phyloP scores from a whole-genome alignment of 805 yeast genomes.

The Schwanniomyces yamadae region DNA sequence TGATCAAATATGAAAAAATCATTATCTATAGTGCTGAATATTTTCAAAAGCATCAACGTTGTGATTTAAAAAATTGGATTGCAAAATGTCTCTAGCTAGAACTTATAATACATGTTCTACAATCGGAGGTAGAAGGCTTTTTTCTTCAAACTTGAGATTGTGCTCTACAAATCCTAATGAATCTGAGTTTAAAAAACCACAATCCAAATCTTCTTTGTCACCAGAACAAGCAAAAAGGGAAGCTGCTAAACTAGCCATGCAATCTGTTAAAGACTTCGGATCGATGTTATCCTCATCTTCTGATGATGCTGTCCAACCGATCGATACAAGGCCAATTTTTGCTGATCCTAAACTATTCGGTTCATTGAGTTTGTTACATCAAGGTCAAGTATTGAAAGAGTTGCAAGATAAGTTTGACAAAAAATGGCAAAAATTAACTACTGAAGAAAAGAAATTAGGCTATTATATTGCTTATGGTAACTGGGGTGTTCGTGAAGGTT shows the following conservation, averaged over 20 bases:
- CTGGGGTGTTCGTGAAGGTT: slow-evolving; percentile 66
- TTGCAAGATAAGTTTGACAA: slow-evolving; percentile 49
- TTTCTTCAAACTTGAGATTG: too few relatives aligned
- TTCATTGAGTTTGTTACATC: slow-evolving; percentile 45
- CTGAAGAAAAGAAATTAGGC: slow-evolving; percentile 52
- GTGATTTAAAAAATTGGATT: too few relatives aligned
- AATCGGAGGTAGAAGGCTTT: too few relatives aligned
- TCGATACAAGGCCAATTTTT: slow-evolving; percentile 44
- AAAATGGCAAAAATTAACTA: slow-evolving; percentile 54
- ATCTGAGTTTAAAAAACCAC: too few relatives aligned
- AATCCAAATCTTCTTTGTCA: too few relatives aligned
- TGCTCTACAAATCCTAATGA: too few relatives aligned
- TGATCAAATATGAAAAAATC: too few relatives aligned
- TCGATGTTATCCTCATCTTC: slow-evolving; percentile 28
- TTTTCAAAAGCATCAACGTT: too few relatives aligned
- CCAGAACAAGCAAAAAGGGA: slow-evolving; percentile 22
- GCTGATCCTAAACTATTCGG: slow-evolving; percentile 36
- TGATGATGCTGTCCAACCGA: slow-evolving; percentile 45
- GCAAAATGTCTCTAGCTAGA: too few relatives aligned
- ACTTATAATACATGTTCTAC: too few relatives aligned
- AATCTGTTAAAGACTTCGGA: slow-evolving; percentile 41
- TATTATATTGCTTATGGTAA: slow-evolving; percentile 68
- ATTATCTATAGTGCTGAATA: too few relatives aligned
- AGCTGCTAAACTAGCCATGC: slow-evolving; percentile 40
- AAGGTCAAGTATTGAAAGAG: slow-evolving; percentile 57